Percentiles rank a stretch among this genome's conserved stretches.
Conservation (phyloP, 2,329 filamentous ascomycete species). For the Domatiomyces catenatus region DNA sequence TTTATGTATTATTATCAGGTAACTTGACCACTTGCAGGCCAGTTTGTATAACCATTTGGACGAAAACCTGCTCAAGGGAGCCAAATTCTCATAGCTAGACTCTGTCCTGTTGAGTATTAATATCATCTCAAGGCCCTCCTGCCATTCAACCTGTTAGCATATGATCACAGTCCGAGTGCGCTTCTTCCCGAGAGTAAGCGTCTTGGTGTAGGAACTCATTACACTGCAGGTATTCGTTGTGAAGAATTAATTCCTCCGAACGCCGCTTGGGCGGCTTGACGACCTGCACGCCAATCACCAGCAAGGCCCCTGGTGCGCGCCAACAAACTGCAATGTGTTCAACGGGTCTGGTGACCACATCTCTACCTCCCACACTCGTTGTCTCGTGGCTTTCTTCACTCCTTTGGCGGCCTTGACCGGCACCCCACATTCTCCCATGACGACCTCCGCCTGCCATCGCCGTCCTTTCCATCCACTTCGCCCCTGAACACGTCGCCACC, state of each 20-base stretch:
- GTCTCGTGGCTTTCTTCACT: slow-evolving; percentile 5
- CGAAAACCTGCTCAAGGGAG: neutral
- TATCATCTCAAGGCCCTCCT: neutral
- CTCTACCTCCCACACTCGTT: neutral
- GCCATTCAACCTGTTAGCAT: neutral
- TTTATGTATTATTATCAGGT: neutral
- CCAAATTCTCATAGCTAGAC: neutral
- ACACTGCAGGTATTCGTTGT: too few species aligned
- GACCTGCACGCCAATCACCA: neutral
- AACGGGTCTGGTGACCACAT: neutral
- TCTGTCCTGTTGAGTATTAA: neutral
- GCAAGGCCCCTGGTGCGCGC: neutral
- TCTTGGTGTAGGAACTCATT: too few species aligned
- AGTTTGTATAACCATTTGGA: too few species aligned
- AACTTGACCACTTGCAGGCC: neutral
- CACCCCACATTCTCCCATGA: neutral
- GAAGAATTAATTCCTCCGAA: neutral
- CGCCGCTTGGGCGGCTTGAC: slow-evolving; percentile 1
- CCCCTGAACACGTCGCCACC: neutral
- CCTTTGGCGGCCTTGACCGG: slow-evolving; percentile 5
- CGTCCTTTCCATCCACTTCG: neutral
- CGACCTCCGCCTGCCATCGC: neutral
- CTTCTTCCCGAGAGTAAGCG: too few species aligned
- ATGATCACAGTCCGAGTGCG: neutral
- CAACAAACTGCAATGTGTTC: neutral